Evolutionary conservation across 1,284 basidiomycete species (phyloP).

Genomic region (Cystobasidium pallidum): DNA sequence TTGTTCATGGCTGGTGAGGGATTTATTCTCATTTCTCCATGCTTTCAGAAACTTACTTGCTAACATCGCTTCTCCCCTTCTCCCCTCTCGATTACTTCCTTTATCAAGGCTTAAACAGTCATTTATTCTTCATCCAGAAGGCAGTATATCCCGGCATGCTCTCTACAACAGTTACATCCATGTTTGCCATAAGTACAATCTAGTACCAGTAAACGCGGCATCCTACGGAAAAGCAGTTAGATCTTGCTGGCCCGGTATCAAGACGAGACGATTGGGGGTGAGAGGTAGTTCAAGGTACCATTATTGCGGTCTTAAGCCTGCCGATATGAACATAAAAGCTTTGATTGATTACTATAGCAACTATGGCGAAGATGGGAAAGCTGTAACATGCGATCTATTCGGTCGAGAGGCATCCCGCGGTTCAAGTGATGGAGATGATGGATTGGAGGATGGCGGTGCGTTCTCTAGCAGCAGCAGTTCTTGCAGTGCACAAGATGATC

Average conservation of each 20-base stretch:
- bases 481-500: not conserved
- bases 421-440: not conserved
- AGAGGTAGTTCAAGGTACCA: constrained; percentile 91
- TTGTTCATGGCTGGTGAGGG: constrained; percentile 38
- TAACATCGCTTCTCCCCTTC: not conserved
- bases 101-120: constrained; percentile 67
- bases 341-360: constrained; percentile 17
- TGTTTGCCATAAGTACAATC: constrained; percentile 83
- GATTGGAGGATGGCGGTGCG: not conserved
- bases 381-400: constrained; percentile 9
- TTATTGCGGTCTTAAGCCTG: constrained; percentile 55
- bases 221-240: constrained; percentile 91
- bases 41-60: too few species aligned
- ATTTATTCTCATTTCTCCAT: not conserved
- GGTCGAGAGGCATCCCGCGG: not conserved
- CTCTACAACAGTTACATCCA: constrained; percentile 89
- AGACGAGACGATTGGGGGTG: constrained; percentile 85
- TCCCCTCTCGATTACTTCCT: too few species aligned
- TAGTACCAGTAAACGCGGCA: constrained; percentile 90
- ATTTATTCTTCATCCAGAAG: constrained; percentile 85
- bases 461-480: not conserved
- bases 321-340: not conserved
- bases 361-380: constrained; percentile 1
- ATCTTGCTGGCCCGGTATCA: constrained; percentile 88
- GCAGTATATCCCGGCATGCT: constrained; percentile 81